phyloP scores from a whole-genome alignment of 202 grass and related monocot genomes.

The Musa balbisiana region DNA sequence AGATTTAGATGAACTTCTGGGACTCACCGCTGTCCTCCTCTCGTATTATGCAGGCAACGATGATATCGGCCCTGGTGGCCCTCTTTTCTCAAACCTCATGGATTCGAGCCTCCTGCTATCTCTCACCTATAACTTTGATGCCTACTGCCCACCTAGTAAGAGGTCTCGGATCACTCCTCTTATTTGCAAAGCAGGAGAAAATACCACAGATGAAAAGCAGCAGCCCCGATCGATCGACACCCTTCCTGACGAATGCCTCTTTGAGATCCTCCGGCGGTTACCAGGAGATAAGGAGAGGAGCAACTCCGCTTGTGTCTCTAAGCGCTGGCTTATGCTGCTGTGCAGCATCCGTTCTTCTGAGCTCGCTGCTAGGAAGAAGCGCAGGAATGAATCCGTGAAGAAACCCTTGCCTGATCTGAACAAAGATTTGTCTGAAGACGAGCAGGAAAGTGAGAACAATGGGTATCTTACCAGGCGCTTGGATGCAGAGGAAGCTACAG shows the following conservation, averaged over 20 bases:
- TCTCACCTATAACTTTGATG: background rate
- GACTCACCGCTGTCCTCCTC: background rate
- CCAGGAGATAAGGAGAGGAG: constrained; percentile 51
- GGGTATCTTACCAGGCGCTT: constrained; percentile 34
- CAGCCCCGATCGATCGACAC: constrained; percentile 50
- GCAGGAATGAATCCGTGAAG: background rate
- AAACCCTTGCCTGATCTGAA: constrained; percentile 65
- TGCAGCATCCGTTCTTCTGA: constrained; percentile 64
- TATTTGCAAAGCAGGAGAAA: constrained; percentile 31
- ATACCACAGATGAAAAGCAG: constrained; percentile 26
- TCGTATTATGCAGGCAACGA: constrained; percentile 6
- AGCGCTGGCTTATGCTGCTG: constrained; percentile 70
- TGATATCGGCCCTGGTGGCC: constrained; percentile 1
- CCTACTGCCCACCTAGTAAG: constrained; percentile 39
- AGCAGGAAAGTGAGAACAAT: constrained; percentile 31
- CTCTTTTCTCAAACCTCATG: background rate
- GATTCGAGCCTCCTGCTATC: constrained; percentile 17
- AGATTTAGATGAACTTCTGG: background rate
- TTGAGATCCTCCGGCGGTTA: constrained; percentile 77
- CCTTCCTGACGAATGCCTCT: constrained; percentile 89
- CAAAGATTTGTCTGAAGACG: constrained; percentile 29
- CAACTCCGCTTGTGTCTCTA: constrained; percentile 66
- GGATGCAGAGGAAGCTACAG: constrained; percentile 57
- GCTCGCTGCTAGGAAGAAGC: constrained; percentile 24
- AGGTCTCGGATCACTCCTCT: constrained; percentile 46